Evolutionary conservation across 306 rosid species (phyloP), one percentile per base, ranked within the genome.

Genomic region (Medicago ruthenica): DNA sequence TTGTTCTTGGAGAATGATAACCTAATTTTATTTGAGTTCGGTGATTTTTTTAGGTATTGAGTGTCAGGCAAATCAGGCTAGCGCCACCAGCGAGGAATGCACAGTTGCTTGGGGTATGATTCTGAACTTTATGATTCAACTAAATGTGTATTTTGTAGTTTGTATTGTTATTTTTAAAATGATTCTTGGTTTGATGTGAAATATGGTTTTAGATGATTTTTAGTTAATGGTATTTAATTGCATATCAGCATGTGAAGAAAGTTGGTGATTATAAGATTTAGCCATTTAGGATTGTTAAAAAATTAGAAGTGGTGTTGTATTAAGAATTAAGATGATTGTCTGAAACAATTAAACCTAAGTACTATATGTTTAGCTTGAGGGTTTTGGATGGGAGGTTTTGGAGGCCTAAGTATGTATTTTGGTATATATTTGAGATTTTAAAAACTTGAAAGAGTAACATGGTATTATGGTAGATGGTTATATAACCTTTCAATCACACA

Each of bases 11-110:
- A 57, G 21, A 39, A 51, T 51, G 15, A 6, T 65, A 21, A 5
- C 36, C 55, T 67, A 58, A 55, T 41, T 20, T 10, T 1, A 0
- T 55, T 76, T 63, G 44, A 55, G 17, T 70, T 71, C 45, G 70
- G 1, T 18, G 53, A 9, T 0, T 55, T 17, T 24, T 73, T 18
- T 70, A 92, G 97, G 97, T 44, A 94, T 94, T 41, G 98, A 91
- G 83, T 91, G 98, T 78, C 98, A 94, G 70, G 97, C 98, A 0
- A 94, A 94, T 40, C 88, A 85, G 74, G 88, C 88, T 71, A 85
- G 88, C 9, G 79, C 88, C 13, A 85, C 88, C 45, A 78, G 83
- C 24, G 88, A 85, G 74, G 88, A 85, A 75, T 85, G 88, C 74
- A 85, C 84, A 4, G 86, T 85, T 16, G 88, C 88, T 58, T 85